phyloP scores from a whole-genome alignment of 2,329 filamentous ascomycete genomes.

The Metarhizium rileyi region DNA sequence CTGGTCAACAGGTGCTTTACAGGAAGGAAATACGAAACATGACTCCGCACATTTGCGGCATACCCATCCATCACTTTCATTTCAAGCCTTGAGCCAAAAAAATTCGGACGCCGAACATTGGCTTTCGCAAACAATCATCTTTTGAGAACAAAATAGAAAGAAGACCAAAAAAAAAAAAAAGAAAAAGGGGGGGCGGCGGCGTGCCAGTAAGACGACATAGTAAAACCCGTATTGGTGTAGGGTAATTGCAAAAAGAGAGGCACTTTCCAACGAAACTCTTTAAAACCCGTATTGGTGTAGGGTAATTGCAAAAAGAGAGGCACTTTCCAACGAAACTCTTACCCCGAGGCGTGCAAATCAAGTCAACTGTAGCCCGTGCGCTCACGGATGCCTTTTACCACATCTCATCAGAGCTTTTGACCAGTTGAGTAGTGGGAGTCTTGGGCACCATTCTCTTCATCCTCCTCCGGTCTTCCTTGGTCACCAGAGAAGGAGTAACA shows the following conservation, averaged over 20 bases:
- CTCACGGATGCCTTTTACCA: constrained; percentile 38
- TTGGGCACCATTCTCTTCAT: constrained; percentile 55
- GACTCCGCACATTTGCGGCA: background rate
- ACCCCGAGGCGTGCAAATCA: no score
- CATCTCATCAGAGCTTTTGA: constrained; percentile 50
- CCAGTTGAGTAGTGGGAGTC: constrained; percentile 53
- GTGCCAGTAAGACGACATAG: background rate
- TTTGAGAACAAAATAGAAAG: no score
- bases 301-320: background rate
- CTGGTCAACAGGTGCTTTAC: no score
- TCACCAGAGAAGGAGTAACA: constrained; percentile 66
- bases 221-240: background rate
- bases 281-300: background rate
- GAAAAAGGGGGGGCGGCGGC: constrained; percentile 3
- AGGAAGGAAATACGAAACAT: no score
- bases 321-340: no score
- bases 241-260: constrained; percentile 1
- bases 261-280: background rate
- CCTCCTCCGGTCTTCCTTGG: constrained; percentile 58
- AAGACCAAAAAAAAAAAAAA: background rate
- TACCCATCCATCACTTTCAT: background rate
- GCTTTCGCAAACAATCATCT: background rate
- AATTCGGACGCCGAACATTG: background rate
- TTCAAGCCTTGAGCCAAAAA: background rate
- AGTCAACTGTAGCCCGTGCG: background rate